Evolutionary conservation across 345 rosid genomes (phyloP).

Genomic region (Salix brachista): DNA sequence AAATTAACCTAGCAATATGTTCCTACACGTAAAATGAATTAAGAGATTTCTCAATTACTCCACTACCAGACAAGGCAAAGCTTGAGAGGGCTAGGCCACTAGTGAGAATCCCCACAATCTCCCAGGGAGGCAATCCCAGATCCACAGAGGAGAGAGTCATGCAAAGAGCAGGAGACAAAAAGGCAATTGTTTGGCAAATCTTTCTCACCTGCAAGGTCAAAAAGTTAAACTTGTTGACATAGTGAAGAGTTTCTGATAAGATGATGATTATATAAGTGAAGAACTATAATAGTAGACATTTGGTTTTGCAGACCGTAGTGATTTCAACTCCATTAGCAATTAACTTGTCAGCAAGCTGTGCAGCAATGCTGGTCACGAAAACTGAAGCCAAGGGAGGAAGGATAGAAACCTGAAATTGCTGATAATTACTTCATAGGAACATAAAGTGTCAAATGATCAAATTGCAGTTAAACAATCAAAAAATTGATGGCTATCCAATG

Average conservation of each 20-base stretch:
- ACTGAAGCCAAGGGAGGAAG: constrained; percentile 93
- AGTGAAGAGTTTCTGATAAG: neutral
- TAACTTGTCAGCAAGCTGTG: constrained; percentile 82
- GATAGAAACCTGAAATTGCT: constrained; percentile 72
- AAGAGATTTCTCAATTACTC: constrained; percentile 3
- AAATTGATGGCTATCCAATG: neutral
- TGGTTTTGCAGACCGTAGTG: constrained; percentile 53
- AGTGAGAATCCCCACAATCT: constrained; percentile 78
- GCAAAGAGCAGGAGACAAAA: constrained; percentile 86
- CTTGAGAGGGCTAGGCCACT: constrained; percentile 87
- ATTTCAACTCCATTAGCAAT: constrained; percentile 76
- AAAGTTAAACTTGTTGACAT: neutral
- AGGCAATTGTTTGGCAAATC: constrained; percentile 85
- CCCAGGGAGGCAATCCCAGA: constrained; percentile 93
- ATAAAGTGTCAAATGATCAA: neutral
- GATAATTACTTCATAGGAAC: neutral
- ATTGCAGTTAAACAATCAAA: neutral
- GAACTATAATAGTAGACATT: constrained; percentile 3
- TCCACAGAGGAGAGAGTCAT: constrained; percentile 80
- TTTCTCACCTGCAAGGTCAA: constrained; percentile 64
- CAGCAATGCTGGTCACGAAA: constrained; percentile 67
- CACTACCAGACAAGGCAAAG: constrained; percentile 82
- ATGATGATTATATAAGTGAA: constrained; percentile 6
- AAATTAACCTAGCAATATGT: neutral
- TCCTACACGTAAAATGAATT: neutral